These are phyloP conservation scores for Cystobasidium sp. DNA, from an alignment of 1,284 basidiomycete species.

Conservation along the genomic window DNA sequence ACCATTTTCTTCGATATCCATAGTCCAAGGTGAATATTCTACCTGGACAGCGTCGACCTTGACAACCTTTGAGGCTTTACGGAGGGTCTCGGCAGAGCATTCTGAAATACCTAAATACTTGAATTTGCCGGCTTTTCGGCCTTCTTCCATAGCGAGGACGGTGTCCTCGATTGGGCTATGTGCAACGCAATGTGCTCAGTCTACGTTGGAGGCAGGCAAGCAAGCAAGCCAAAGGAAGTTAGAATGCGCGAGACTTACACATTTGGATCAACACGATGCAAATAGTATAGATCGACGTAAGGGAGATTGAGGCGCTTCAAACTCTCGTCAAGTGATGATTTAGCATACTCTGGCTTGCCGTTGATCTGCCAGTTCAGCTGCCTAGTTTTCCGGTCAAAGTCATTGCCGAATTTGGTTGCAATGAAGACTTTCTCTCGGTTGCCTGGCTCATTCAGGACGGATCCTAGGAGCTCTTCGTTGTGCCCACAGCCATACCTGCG, in stretches of 20 bases:
- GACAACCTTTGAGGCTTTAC: constrained; percentile 63
- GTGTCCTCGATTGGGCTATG: constrained; percentile 60
- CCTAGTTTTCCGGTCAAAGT: constrained; percentile 46
- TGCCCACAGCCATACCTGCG: constrained; percentile 43
- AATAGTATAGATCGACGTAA: constrained; percentile 38
- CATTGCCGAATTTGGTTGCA: constrained; percentile 49
- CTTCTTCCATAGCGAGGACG: constrained; percentile 58
- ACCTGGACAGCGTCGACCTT: constrained; percentile 67
- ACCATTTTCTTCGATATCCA: constrained; percentile 56
- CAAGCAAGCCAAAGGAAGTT: too few relatives aligned
- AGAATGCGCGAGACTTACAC: too few relatives aligned
- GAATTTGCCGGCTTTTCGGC: constrained; percentile 65
- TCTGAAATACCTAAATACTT: constrained; percentile 69
- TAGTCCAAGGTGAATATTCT: constrained; percentile 66
- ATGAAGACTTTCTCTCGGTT: constrained; percentile 47
- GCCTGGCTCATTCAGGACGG: constrained; percentile 33
- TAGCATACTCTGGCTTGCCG: constrained; percentile 34
- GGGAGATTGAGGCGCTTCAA: constrained; percentile 23
- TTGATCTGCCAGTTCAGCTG: constrained; percentile 46
- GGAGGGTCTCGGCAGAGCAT: constrained; percentile 64
- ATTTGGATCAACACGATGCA: constrained; percentile 30
- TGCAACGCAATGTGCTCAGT: neutral
- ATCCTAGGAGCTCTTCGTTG: constrained; percentile 49
- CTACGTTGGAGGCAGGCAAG: too few relatives aligned
- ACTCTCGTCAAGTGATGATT: constrained; percentile 11